Base-by-base conservation (phyloP, 208 protist species). In the Cochliopodium minus region DNA sequence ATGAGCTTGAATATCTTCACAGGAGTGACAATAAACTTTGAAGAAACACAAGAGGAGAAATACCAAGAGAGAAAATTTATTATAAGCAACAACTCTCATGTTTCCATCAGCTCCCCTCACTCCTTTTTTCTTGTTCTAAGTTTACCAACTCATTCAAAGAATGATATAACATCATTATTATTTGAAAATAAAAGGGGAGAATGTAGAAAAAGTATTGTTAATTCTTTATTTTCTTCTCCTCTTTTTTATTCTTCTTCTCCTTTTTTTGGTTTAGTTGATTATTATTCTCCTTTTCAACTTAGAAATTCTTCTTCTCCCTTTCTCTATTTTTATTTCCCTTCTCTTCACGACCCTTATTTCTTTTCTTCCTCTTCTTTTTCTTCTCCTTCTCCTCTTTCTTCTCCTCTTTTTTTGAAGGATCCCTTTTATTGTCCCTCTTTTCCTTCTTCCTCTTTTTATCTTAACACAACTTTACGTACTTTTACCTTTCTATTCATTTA, bases 341-440 rank as follows among this genome's bases (percentile, higher is more conserved):
- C 30, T 26, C 32, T 9, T 62, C 34, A 30, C 39, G 20, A 15
- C 20, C 30, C 61, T 70, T 52, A 38, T 64, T 59, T 33, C 73
- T 78, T 43, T 78, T 80, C 10, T 55, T 22, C 49, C 77, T 77
- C 60, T 80, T 75, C 11, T 66, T 28, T 30, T 73, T 59, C 29
- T 69, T 73, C 39, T 74, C 59, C 59, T 64, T 38, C 49, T 72
- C 61, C 1, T 55, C 51, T 9, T 77, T 64, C 25, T 65, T 61
- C n/a, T 51, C 39, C 56, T 78, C 70, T 55, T 73, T 59, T 28
- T 73, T 30, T 32, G 66, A 69, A 1, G 45, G n/a, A 5, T 68
- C 70, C 3, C 67, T 26, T 15, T 71, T 42, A 2, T 17, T 47
- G 3, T 50, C 57, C 11, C 42, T 61, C 34, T 67, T 51, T 22